Conservation (phyloP, 805 yeast genomes). For the Brettanomyces bruxellensis region DNA sequence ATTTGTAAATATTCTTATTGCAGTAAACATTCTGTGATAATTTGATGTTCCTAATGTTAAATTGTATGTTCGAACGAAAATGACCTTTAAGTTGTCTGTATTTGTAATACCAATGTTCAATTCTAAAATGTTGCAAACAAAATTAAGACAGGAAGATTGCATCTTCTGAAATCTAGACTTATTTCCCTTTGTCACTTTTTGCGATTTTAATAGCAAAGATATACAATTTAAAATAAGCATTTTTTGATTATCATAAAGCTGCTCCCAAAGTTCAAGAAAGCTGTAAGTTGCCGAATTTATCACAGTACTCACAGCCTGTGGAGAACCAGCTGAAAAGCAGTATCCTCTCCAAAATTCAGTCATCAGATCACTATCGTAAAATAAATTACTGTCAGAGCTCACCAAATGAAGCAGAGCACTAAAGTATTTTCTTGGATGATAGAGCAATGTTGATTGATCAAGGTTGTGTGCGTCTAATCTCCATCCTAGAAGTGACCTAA, state of each 20-base stretch:
- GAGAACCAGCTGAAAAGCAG: slow-evolving; percentile 46
- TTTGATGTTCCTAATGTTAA: slow-evolving; percentile 43
- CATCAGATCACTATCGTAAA: slow-evolving; percentile 10
- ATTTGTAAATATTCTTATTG: slow-evolving; percentile 35
- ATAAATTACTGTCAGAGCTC: slow-evolving; percentile 2
- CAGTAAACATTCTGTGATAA: slow-evolving; percentile 27
- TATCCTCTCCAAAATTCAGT: slow-evolving; percentile 48
- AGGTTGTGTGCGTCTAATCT: background rate
- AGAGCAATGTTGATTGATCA: slow-evolving; percentile 1
- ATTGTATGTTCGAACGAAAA: slow-evolving; percentile 44
- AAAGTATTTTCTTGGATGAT: slow-evolving; percentile 20
- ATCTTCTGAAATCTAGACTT: slow-evolving; percentile 13
- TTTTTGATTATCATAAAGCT: slow-evolving; percentile 6
- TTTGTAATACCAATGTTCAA: slow-evolving; percentile 25
- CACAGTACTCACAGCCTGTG: slow-evolving; percentile 36
- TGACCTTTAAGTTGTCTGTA: slow-evolving; percentile 21
- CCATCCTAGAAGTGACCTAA: slow-evolving; percentile 21
- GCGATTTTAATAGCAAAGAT: slow-evolving; percentile 19
- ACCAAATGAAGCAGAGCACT: slow-evolving; percentile 17
- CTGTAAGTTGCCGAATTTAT: slow-evolving; percentile 33
- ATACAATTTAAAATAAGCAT: slow-evolving; percentile 14
- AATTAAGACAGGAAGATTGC: slow-evolving; percentile 17
- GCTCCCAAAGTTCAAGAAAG: slow-evolving; percentile 22
- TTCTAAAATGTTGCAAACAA: slow-evolving; percentile 33
- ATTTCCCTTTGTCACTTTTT: too few relatives aligned